phyloP scores from a whole-genome alignment of 2,329 filamentous ascomycete genomes.

The Chalaropsis thielavioides region DNA sequence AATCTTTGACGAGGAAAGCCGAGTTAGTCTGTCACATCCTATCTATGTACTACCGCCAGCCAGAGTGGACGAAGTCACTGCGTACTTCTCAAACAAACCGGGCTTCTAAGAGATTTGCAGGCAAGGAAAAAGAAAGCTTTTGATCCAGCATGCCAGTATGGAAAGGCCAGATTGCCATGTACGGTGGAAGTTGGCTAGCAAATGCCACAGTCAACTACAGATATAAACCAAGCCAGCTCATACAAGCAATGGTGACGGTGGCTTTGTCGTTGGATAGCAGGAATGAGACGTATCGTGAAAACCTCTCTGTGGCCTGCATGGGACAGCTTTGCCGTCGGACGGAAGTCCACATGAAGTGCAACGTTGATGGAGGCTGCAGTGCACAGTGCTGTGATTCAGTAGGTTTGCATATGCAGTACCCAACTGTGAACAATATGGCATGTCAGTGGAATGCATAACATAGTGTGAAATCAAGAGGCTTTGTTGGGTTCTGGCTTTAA shows the following conservation, averaged over 20 bases:
- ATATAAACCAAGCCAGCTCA: background rate
- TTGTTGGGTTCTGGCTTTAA: no score
- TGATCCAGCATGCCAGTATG: background rate
- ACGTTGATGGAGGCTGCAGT: background rate
- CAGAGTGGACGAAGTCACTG: slow-evolving; percentile 47
- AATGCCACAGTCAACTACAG: background rate
- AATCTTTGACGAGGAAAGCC: slow-evolving; percentile 55
- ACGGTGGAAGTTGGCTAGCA: background rate
- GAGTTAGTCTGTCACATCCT: slow-evolving; percentile 59
- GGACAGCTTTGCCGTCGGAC: background rate
- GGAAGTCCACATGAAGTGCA: background rate
- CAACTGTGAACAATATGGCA: background rate
- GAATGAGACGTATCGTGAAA: background rate
- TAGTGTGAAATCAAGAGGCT: background rate
- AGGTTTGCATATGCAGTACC: background rate
- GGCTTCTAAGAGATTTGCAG: slow-evolving; percentile 34
- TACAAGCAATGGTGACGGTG: background rate
- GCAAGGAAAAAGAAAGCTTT: background rate
- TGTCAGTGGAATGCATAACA: background rate
- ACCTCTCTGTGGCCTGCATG: background rate
- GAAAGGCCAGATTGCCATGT: background rate
- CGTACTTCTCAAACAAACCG: slow-evolving; percentile 47
- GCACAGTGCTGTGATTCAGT: background rate
- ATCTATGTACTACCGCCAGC: slow-evolving; percentile 70
- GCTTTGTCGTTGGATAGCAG: background rate